Conservation (phyloP, 2,329 filamentous ascomycete genomes). For the Tolypocladium tundrense region DNA sequence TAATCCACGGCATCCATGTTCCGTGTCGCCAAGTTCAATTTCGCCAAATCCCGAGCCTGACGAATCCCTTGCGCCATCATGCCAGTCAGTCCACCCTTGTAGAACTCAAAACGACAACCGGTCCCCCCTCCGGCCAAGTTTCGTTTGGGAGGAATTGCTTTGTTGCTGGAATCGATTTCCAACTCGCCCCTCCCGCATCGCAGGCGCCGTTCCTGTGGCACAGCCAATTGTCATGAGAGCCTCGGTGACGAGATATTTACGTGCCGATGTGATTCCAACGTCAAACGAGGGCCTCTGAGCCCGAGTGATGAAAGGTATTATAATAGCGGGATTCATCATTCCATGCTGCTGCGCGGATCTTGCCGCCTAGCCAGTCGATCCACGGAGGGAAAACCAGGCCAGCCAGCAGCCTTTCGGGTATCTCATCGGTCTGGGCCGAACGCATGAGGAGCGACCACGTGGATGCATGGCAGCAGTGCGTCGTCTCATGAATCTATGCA, state of each 20-base stretch:
- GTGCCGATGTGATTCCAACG: background rate
- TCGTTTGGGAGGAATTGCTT: too few species aligned
- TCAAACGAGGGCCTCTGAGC: background rate
- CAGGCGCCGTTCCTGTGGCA: too few species aligned
- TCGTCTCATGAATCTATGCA: background rate
- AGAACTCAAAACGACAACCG: background rate
- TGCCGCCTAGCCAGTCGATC: background rate
- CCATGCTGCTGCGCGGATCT: background rate
- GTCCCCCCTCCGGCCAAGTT: too few species aligned
- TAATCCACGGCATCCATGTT: too few species aligned
- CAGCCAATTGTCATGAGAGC: background rate
- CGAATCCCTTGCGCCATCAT: background rate
- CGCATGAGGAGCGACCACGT: slow-evolving; percentile 2
- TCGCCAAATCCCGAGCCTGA: background rate
- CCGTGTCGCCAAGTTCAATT: background rate
- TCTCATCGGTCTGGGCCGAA: background rate
- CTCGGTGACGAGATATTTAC: background rate
- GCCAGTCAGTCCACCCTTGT: background rate
- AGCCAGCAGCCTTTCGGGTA: too few species aligned
- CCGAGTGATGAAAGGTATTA: background rate
- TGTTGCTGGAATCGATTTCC: too few species aligned
- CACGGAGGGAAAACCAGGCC: background rate
- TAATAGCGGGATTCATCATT: background rate
- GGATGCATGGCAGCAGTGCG: background rate
- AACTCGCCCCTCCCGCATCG: too few species aligned